Evolutionary conservation across 73 alveolate species (phyloP).

Genomic region (Paramecium bursaria): DNA sequence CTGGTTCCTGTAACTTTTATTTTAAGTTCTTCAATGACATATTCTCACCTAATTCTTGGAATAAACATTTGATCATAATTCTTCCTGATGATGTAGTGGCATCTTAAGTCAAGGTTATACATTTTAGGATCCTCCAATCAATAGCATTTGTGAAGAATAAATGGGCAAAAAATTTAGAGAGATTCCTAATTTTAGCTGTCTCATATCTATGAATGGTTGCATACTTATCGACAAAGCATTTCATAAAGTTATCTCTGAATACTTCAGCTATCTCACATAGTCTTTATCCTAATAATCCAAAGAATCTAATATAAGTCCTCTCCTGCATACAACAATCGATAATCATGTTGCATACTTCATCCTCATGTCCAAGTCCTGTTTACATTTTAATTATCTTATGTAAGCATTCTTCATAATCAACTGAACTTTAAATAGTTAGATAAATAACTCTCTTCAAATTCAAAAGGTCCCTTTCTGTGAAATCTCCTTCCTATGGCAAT

Average conservation of each 20-base stretch:
- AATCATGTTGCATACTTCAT: constrained; percentile 96
- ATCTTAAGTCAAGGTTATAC: constrained; percentile 96
- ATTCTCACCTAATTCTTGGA: constrained; percentile 89
- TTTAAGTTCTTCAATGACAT: constrained; percentile 73
- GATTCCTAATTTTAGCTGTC: constrained; percentile 98
- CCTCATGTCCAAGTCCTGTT: constrained; percentile 97
- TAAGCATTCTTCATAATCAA: constrained; percentile 98
- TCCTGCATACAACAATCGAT: constrained; percentile 98
- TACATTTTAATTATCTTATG: constrained; percentile 98
- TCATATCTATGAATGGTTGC: constrained; percentile 98
- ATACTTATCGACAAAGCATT: constrained; percentile 91
- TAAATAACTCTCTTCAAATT: constrained; percentile 96
- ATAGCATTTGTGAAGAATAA: constrained; percentile 95
- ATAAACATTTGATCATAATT: constrained; percentile 95
- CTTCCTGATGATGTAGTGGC: constrained; percentile 97
- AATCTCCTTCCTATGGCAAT: constrained; percentile 80
- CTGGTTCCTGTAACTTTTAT: constrained; percentile 76
- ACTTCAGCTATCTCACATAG: constrained; percentile 95
- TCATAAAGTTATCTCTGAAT: constrained; percentile 93
- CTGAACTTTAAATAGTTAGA: constrained; percentile 96
- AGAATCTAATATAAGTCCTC: constrained; percentile 96
- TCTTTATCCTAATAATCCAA: constrained; percentile 88
- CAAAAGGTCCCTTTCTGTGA: constrained; percentile 95
- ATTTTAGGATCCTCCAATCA: constrained; percentile 88
- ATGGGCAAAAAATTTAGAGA: constrained; percentile 98